Evolutionary conservation across 345 rosid genomes (phyloP).

Genomic region (Carallia brachiata): DNA sequence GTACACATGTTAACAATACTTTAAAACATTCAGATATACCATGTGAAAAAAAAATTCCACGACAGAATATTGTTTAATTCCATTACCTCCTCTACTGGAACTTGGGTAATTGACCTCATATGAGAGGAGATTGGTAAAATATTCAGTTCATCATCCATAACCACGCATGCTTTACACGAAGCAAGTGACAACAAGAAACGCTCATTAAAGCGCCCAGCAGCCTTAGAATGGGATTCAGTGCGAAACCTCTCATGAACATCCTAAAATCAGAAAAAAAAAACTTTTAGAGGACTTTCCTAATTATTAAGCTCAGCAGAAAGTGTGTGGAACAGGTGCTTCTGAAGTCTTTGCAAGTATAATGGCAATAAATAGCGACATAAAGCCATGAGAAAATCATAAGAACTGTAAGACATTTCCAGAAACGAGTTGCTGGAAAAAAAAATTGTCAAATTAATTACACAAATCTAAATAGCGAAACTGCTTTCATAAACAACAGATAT

Average conservation of each 20-base stretch:
- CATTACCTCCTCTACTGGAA: conserved; percentile 60
- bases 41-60: too few relatives aligned
- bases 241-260: conserved; percentile 98
- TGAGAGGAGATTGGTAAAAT: conserved; percentile 93
- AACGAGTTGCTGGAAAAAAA: neutral
- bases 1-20: neutral
- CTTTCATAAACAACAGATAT: neutral
- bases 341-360: neutral
- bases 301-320: neutral
- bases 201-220: conserved; percentile 86
- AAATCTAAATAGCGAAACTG: neutral
- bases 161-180: conserved; percentile 84
- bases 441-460: neutral
- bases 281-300: neutral
- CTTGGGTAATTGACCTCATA: conserved; percentile 63
- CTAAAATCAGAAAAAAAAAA: conserved; percentile 38
- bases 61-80: too few relatives aligned
- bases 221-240: conserved; percentile 88
- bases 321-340: neutral
- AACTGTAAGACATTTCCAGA: neutral
- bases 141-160: conserved; percentile 96
- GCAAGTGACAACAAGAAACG: conserved; percentile 87
- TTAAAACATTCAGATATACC: too few relatives aligned
- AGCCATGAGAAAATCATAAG: neutral
- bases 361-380: too few relatives aligned